Evolutionary conservation across 2,329 filamentous ascomycete species (phyloP).

Genomic region (Cladorrhinum sp.): DNA sequence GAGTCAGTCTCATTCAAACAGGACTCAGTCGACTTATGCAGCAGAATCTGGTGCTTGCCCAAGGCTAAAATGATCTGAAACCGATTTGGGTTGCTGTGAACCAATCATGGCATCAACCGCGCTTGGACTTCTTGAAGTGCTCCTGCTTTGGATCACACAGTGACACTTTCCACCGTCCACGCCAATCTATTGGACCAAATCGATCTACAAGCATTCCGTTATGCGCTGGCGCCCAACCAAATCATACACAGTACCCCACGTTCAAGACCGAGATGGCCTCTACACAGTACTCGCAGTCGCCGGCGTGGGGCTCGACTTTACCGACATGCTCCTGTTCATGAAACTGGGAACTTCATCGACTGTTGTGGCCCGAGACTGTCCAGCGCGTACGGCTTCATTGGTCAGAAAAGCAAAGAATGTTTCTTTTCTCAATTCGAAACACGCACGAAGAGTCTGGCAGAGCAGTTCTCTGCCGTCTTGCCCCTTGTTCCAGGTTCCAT

Average conservation of each 20-base stretch:
- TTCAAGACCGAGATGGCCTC: conserved; percentile 5
- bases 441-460: conserved; percentile 12
- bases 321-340: conserved; percentile 13
- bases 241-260: not conserved
- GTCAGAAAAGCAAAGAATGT: conserved; percentile 24
- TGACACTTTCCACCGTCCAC: conserved; percentile 13
- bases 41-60: conserved; percentile 13
- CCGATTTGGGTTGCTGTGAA: conserved; percentile 23
- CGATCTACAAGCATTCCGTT: conserved; percentile 20
- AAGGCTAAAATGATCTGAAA: conserved; percentile 31
- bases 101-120: conserved; percentile 27
- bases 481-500: conserved; percentile 13
- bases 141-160: not conserved
- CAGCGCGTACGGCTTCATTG: conserved; percentile 31
- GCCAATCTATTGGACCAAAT: conserved; percentile 24
- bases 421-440: conserved; percentile 28
- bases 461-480: conserved; percentile 20
- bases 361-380: conserved; percentile 15
- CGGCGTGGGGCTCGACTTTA: conserved; percentile 13
- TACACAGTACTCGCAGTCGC: conserved; percentile 5
- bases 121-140: conserved; percentile 24
- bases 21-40: not conserved
- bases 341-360: conserved; percentile 13
- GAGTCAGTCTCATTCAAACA: conserved; percentile 2
- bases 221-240: conserved; percentile 23